A percentile compares a stretch with the other conserved stretches of the same genome.
These are phyloP conservation scores for Tilletia indica DNA, from an alignment of 1,284 basidiomycete genomes.

Conservation along the genomic window DNA sequence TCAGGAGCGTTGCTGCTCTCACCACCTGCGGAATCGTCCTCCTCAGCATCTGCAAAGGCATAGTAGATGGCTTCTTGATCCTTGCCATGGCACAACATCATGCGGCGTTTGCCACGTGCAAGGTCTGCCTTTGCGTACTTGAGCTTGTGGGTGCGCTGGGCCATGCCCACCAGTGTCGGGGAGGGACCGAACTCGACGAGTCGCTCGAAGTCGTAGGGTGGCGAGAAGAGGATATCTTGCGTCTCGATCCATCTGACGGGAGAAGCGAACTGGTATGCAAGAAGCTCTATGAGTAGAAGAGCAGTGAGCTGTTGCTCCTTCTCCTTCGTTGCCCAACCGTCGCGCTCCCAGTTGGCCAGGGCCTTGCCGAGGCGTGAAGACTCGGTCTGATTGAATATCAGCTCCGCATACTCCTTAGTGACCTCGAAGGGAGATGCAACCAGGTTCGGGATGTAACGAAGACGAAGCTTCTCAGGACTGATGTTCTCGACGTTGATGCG, in stretches of 20 bases:
- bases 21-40: conserved; percentile 58
- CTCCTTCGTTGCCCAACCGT: conserved; percentile 76
- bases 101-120: conserved; percentile 74
- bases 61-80: conserved; percentile 96
- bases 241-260: conserved; percentile 96
- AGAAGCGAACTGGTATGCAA: conserved; percentile 82
- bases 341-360: conserved; percentile 86
- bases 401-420: conserved; percentile 82
- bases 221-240: conserved; percentile 85
- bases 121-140: conserved; percentile 91
- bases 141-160: conserved; percentile 85
- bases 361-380: conserved; percentile 90
- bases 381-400: conserved; percentile 64
- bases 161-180: conserved; percentile 95
- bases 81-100: conserved; percentile 90
- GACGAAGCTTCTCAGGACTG: conserved; percentile 73
- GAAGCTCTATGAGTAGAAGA: conserved; percentile 88
- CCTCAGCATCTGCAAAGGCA: conserved; percentile 83
- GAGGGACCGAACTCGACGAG: conserved; percentile 94
- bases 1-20: conserved; percentile 55
- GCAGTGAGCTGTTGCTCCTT: conserved; percentile 91
- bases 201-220: conserved; percentile 81
- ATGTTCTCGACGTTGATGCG: conserved; percentile 76
- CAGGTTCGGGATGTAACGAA: conserved; percentile 87
- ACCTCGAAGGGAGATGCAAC: conserved; percentile 92